A percentile compares a stretch with the other conserved stretches of the same genome.
Evolutionary conservation across 805 yeast species (phyloP).

Genomic region (Lipomyces japonicus): DNA sequence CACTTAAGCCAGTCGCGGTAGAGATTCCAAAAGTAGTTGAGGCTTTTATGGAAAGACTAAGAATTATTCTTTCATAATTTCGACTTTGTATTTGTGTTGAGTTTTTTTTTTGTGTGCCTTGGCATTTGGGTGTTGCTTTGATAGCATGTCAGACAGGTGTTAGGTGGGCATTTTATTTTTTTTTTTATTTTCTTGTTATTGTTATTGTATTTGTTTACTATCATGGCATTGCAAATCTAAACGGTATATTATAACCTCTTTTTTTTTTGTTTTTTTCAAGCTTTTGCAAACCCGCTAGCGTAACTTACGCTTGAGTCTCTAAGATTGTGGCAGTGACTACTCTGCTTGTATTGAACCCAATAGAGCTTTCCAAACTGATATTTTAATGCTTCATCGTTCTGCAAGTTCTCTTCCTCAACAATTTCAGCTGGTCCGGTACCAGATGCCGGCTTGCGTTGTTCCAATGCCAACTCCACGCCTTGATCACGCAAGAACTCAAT

Average conservation of each 20-base stretch:
- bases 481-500: conserved; percentile 40
- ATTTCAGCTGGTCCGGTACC: conserved; percentile 18
- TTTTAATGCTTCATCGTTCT: conserved; percentile 21
- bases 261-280: neutral
- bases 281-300: conserved; percentile 29
- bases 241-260: neutral
- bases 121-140: too few species aligned
- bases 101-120: too few species aligned
- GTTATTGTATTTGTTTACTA: neutral
- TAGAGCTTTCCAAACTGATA: conserved; percentile 23
- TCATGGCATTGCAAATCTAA: neutral
- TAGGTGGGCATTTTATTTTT: too few species aligned
- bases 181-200: too few species aligned
- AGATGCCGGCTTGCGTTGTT: conserved; percentile 15
- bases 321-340: conserved; percentile 16
- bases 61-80: conserved; percentile 26
- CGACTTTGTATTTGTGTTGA: neutral
- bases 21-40: conserved; percentile 26
- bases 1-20: conserved; percentile 16
- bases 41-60: conserved; percentile 27
- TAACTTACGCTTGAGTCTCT: conserved; percentile 26
- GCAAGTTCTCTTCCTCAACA: conserved; percentile 9
- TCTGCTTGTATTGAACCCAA: conserved; percentile 27
- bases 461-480: conserved; percentile 23
- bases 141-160: too few species aligned